Conservation (phyloP, 768 basidiomycete species). For the Pisolithus microcarpus region DNA sequence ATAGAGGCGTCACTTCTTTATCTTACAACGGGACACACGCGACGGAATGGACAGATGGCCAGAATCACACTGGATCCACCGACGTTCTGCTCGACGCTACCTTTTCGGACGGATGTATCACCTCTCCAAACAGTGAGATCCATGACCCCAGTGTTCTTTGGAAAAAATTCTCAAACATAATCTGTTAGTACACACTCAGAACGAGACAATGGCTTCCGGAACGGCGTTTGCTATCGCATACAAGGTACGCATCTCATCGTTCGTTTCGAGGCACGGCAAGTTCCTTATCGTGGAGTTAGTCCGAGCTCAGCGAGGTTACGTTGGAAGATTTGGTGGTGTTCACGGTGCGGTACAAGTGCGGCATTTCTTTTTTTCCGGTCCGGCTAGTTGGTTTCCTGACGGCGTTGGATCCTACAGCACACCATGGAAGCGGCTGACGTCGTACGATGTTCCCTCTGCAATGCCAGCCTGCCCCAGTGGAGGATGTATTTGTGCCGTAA, state of each 20-base stretch:
- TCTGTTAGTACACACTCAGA: conserved; percentile 44
- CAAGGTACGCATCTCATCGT: conserved; percentile 23
- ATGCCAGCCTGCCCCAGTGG: conserved; percentile 44
- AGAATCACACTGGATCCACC: conserved; percentile 36
- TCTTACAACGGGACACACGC: conserved; percentile 34
- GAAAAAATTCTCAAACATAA: background rate
- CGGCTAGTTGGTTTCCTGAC: background rate
- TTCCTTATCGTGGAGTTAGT: conserved; percentile 22
- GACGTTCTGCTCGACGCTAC: conserved; percentile 10
- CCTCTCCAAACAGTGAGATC: conserved; percentile 41
- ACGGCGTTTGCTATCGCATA: conserved; percentile 53
- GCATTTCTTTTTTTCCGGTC: background rate
- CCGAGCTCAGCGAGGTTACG: conserved; percentile 40
- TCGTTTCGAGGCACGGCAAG: background rate
- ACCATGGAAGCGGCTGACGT: conserved; percentile 43
- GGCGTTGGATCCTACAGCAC: conserved; percentile 27
- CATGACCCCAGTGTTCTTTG: background rate
- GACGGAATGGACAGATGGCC: conserved; percentile 42
- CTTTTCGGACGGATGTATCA: conserved; percentile 32
- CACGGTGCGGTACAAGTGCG: conserved; percentile 42
- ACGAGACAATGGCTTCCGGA: conserved; percentile 44
- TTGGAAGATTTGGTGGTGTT: conserved; percentile 46
- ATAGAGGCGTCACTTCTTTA: conserved; percentile 41
- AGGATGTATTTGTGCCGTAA: conserved; percentile 46
- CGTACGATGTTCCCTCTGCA: conserved; percentile 41